Percentiles rank a stretch among this genome's conserved stretches.
Conservation (phyloP, 495 filamentous ascomycete species). For the Collariella sp. region DNA sequence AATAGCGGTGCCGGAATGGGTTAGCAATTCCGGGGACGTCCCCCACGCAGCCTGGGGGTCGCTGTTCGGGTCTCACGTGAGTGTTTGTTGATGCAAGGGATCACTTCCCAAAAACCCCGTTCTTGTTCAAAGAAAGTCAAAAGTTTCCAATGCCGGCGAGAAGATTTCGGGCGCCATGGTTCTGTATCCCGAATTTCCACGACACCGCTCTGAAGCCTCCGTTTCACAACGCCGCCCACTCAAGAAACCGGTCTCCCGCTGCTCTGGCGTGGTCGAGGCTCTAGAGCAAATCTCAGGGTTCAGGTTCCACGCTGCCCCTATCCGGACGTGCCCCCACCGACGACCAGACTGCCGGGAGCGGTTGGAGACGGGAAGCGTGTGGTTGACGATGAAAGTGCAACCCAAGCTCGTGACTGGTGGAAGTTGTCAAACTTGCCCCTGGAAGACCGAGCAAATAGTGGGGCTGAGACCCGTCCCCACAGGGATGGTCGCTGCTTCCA, state of each 20-base stretch:
- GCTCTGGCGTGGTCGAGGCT: too few species aligned
- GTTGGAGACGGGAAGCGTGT: neutral
- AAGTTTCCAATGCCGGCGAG: neutral
- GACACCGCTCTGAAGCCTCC: too few species aligned
- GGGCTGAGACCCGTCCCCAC: neutral
- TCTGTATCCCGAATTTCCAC: neutral
- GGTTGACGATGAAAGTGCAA: neutral
- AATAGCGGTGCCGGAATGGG: neutral
- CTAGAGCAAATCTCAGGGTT: too few species aligned
- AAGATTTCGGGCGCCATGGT: neutral
- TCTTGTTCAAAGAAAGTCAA: too few species aligned
- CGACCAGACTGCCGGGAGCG: neutral
- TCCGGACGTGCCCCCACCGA: constrained; percentile 1
- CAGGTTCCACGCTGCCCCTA: neutral
- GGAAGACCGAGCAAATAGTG: neutral
- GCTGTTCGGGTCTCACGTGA: neutral
- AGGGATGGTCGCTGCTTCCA: neutral
- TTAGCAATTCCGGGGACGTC: neutral
- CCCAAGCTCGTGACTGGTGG: neutral
- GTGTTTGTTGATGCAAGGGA: neutral
- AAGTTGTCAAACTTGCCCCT: neutral
- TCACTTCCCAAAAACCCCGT: too few species aligned
- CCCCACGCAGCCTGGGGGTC: neutral
- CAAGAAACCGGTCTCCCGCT: too few species aligned
- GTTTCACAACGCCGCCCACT: too few species aligned